These are phyloP conservation scores for Pseudogymnoascus sp. DNA, from an alignment of 2,329 filamentous ascomycete species.

Conservation along the genomic window DNA sequence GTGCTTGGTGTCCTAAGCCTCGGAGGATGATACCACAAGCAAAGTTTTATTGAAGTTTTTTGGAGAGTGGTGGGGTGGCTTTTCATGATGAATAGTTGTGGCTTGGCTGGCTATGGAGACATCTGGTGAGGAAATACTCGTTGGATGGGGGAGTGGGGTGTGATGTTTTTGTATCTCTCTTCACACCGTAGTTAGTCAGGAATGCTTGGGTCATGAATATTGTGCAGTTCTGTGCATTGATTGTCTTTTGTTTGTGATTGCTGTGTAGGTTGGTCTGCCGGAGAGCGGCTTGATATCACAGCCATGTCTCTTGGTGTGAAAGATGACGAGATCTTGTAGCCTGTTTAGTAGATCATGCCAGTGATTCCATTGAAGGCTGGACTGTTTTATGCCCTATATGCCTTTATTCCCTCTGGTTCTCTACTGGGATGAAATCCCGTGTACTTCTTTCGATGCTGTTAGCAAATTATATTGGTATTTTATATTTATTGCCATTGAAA, in stretches of 20 bases:
- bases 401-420: neutral
- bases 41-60: neutral
- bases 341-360: neutral
- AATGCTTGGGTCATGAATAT: neutral
- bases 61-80: neutral
- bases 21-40: constrained; percentile 9
- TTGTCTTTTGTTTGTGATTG: neutral
- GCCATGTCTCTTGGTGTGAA: neutral
- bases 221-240: neutral
- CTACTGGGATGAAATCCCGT: neutral
- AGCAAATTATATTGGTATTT: neutral
- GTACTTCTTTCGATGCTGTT: neutral
- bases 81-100: neutral
- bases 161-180: constrained; percentile 3
- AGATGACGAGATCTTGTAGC: neutral
- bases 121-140: neutral
- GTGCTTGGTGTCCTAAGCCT: constrained; percentile 8
- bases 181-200: constrained; percentile 1
- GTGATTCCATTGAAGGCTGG: neutral
- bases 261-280: neutral
- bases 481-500: neutral
- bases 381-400: neutral
- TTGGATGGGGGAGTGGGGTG: neutral
- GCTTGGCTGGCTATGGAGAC: constrained; percentile 2
- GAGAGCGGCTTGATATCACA: neutral